A percentile compares a stretch with the other conserved stretches of the same genome.
These are phyloP conservation scores for Kwoniella europaea DNA, from an alignment of 768 basidiomycete genomes.

Conservation along the genomic window DNA sequence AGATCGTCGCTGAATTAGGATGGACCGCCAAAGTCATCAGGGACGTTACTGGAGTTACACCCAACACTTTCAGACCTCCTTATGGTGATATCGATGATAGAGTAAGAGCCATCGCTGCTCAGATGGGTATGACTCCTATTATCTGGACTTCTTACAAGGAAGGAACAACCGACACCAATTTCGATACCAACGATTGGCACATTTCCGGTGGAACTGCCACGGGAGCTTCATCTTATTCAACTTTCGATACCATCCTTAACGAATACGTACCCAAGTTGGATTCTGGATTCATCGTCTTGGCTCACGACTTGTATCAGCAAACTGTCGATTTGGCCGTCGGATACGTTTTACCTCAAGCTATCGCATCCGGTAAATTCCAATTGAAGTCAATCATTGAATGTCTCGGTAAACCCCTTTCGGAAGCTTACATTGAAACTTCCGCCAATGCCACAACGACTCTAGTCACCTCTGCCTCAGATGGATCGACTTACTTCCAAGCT, in stretches of 20 bases:
- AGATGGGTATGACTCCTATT: conserved; percentile 81
- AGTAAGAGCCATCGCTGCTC: conserved; percentile 78
- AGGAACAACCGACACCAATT: conserved; percentile 63
- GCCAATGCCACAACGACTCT: conserved; percentile 63
- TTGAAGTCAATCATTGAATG: conserved; percentile 76
- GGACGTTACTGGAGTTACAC: conserved; percentile 73
- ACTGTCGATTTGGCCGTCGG: conserved; percentile 82
- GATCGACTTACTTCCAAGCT: conserved; percentile 49
- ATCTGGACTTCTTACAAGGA: conserved; percentile 75
- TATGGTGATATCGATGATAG: conserved; percentile 72
- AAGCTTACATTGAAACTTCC: conserved; percentile 84
- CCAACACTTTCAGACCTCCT: conserved; percentile 79
- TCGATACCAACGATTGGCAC: conserved; percentile 82
- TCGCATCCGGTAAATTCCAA: conserved; percentile 71
- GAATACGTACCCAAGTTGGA: conserved; percentile 65
- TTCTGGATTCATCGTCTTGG: conserved; percentile 86
- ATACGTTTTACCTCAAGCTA: conserved; percentile 80
- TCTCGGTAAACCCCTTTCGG: conserved; percentile 62
- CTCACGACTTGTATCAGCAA: conserved; percentile 80
- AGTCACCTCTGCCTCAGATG: conserved; percentile 37
- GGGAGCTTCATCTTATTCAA: conserved; percentile 66
- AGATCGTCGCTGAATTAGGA: conserved; percentile 84
- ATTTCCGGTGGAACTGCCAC: conserved; percentile 71
- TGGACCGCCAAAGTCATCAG: conserved; percentile 86
- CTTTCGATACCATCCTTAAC: conserved; percentile 73